phyloP scores from a whole-genome alignment of 1,284 basidiomycete genomes.

The Cystobasidium sp. region DNA sequence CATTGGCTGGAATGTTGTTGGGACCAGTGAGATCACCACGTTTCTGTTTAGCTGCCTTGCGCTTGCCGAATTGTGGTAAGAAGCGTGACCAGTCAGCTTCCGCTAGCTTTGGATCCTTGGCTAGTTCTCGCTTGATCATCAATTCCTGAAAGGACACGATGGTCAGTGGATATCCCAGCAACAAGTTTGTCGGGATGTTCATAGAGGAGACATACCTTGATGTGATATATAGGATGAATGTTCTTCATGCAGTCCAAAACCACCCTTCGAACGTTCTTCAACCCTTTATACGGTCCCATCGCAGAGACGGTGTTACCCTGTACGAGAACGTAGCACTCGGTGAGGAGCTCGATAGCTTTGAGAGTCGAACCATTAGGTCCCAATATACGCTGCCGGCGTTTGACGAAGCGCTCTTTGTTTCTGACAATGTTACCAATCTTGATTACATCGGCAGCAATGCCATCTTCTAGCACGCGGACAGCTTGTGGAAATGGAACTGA shows the following conservation, averaged over 20 bases:
- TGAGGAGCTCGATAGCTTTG: constrained; percentile 97
- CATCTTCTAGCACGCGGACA: constrained; percentile 87
- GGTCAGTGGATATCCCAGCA: constrained; percentile 4
- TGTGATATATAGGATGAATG: constrained; percentile 98
- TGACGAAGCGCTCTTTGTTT: constrained; percentile 97
- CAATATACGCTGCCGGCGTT: constrained; percentile 92
- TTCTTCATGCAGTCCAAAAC: constrained; percentile 99
- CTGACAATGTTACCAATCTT: constrained; percentile 93
- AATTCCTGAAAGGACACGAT: constrained; percentile 69
- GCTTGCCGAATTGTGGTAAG: constrained; percentile 93
- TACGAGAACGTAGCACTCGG: constrained; percentile 95
- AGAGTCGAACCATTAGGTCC: constrained; percentile 95
- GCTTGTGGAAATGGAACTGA: constrained; percentile 83
- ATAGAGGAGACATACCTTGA: constrained; percentile 69
- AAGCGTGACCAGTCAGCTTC: constrained; percentile 97
- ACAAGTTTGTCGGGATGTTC: background rate
- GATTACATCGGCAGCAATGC: constrained; percentile 92
- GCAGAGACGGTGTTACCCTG: constrained; percentile 98
- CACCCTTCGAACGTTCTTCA: constrained; percentile 95
- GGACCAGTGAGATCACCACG: constrained; percentile 57
- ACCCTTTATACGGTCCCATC: constrained; percentile 92
- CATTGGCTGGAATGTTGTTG: constrained; percentile 44
- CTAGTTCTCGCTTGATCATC: constrained; percentile 97
- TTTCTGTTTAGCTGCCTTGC: constrained; percentile 87
- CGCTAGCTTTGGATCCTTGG: constrained; percentile 95